Evolutionary conservation across 2,329 filamentous ascomycete genomes (phyloP), one percentile per base, ranked within the genome.

Genomic region (Clathrospora elynae): DNA sequence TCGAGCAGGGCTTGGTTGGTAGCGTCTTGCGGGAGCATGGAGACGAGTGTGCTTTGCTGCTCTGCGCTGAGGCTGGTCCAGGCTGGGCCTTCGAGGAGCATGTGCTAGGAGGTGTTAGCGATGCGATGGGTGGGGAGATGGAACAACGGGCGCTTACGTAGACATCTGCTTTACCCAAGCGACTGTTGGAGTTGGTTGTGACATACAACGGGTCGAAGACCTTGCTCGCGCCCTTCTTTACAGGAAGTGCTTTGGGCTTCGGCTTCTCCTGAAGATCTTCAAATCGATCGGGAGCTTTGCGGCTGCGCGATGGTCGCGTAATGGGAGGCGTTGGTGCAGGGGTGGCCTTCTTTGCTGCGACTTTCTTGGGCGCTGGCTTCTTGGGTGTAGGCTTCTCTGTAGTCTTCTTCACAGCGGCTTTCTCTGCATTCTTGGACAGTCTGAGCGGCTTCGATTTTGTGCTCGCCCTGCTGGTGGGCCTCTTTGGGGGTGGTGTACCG

Each of bases 121-220:
- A 6, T 29, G 11, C n/a, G 3, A 18, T 4, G 3, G 18, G 5
- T 18, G n/a, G 4, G n/a, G 11, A 11, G 10, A 13, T 6, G 13
- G 14, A 11, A 3, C 7, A 5, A 12, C 1, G 23, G 6, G 12
- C 16, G 46, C 49, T 32, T 53, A 56, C 59, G 35, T 63, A 65
- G 29, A 70, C 33, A 40, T 71, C 66, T 11, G 56, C 60, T 35
- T 65, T 66, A 5, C 38, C 57, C 3, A 71, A 52, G 9, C 61
- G 62, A 13, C 53, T 61, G 11, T 51, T 57, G 5, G 64, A 51
- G 35, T 67, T 59, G 19, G 66, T 65, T 4, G 66, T 66, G 14
- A 67, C 56, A 43, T 58, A 66, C 37, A 53, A 35, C 0, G 67
- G 61, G 9, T 66, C 57, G 35, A 62, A 68, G 17, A 64, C 56